Evolutionary conservation across 441 rosid genomes (phyloP).

Genomic region (Melastoma candidum): DNA sequence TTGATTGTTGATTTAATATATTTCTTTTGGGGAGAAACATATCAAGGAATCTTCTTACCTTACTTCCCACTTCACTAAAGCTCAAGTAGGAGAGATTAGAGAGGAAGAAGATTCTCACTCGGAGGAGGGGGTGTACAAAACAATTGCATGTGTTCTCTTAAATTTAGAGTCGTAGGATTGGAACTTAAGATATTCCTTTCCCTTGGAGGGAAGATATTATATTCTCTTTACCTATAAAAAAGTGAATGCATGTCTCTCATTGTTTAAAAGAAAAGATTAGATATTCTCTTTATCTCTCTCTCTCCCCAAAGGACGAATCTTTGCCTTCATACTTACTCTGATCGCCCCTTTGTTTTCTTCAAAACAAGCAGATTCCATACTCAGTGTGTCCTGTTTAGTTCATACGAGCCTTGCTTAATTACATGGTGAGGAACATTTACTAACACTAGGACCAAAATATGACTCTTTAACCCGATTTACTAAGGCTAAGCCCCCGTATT

Average conservation of each 20-base stretch:
- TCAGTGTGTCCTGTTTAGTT: no score
- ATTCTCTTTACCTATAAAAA: conserved; percentile 22
- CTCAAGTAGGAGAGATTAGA: background rate
- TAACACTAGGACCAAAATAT: no score
- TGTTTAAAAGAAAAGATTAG: conserved; percentile 24
- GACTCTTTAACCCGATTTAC: no score
- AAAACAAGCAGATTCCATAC: no score
- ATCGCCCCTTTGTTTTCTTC: no score
- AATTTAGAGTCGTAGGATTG: conserved; percentile 66
- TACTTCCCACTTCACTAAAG: conserved; percentile 79
- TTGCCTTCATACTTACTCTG: no score
- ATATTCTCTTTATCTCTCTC: conserved; percentile 25
- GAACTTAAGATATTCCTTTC: conserved; percentile 65
- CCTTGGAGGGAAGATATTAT: conserved; percentile 38
- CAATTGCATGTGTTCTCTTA: conserved; percentile 1
- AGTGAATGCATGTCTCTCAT: conserved; percentile 1
- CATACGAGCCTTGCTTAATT: no score
- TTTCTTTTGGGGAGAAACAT: background rate
- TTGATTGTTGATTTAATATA: no score
- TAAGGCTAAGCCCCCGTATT: no score
- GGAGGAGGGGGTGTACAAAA: no score
- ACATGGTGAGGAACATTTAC: no score
- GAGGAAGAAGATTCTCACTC: conserved; percentile 62
- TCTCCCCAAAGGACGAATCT: no score
- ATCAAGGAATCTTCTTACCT: conserved; percentile 66